Base-by-base conservation (phyloP, 192 early-diverging fungal species). In the Coemansia sp. region DNA sequence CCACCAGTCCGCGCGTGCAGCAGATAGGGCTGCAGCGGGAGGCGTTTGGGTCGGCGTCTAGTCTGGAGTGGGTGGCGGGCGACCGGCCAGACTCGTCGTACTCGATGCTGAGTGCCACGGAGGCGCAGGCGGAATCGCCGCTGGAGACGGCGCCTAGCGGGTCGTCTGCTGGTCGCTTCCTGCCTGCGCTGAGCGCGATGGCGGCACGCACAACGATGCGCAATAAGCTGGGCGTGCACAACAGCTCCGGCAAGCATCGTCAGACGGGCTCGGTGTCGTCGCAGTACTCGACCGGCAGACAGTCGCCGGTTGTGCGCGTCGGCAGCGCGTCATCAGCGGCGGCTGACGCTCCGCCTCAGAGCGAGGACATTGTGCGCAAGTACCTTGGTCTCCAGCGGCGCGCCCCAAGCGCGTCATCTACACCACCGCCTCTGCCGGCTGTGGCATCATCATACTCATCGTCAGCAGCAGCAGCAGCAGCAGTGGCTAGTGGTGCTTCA, bases 321-420 rank as follows among this genome's bases (percentile, higher is more conserved):
- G 41, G 51, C 2, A 72, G 71, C 11, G 37, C 67, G 60, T 67
- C 66, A n/a, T 65, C 63, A 12, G 63, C 67, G 19, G 18, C 62
- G 19, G 37, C 48, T 15, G 62, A 61, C 4, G 40, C 61, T 12
- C 8, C 69, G 1, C 8, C 46, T 22, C 74, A 76, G 58, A 62
- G 65, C 55, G 80, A 83, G 51, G 80, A 83, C 22, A 83, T 83
- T 69, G 80, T 83, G 47, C 80, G 80, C 66, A 74, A 65, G 69
- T 83, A 83, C 52, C 65, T 83, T 67, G 74, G 74, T 18, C 71
- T 68, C 12, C 80, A 77, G 67, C 59, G 68, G 8, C 71, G 67
- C 61, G 41, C 51, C 0, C 59, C 65, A 16, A 55, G 46, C 16
- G 55, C 64, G 8, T 16, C 48, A 37, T 47, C 43, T 49, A 16